phyloP scores from a whole-genome alignment of 148 eudicot genomes.

The Amaranthus hypochondriacus region DNA sequence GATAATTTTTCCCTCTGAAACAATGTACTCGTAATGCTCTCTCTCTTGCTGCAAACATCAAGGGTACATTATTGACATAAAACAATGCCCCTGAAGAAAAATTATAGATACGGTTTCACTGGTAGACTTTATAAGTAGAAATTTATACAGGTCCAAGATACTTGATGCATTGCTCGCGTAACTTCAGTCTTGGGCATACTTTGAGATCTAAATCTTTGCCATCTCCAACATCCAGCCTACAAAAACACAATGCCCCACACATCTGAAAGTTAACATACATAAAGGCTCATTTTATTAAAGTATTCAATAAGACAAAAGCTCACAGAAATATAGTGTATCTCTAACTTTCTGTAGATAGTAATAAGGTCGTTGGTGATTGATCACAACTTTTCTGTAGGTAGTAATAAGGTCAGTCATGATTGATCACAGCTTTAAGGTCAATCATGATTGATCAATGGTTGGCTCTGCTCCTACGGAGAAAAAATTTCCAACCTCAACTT shows the following conservation, averaged over 20 bases:
- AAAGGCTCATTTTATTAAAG: too few relatives aligned
- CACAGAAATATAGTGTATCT: background rate
- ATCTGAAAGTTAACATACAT: background rate
- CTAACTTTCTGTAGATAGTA: background rate
- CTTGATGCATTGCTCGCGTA: constrained; percentile 73
- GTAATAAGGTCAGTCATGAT: too few relatives aligned
- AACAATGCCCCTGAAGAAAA: background rate
- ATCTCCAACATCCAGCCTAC: constrained; percentile 92
- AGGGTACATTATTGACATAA: background rate
- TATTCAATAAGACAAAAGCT: too few relatives aligned
- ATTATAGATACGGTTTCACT: background rate
- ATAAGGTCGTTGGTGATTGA: too few relatives aligned
- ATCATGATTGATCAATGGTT: too few relatives aligned
- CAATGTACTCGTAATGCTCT: constrained; percentile 57
- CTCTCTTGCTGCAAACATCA: constrained; percentile 67
- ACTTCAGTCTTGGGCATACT: constrained; percentile 70
- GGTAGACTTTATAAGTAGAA: constrained; percentile 12
- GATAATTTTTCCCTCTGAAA: constrained; percentile 57
- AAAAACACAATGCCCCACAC: background rate
- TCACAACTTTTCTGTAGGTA: too few relatives aligned
- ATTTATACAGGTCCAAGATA: constrained; percentile 95
- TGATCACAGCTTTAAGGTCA: too few relatives aligned
- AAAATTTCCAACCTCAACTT: too few relatives aligned
- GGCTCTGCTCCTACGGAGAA: too few relatives aligned
- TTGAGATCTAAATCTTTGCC: constrained; percentile 76